These are phyloP conservation scores for Ceratobasidium theobromae DNA, from an alignment of 1,284 basidiomycete species.

Conservation along the genomic window DNA sequence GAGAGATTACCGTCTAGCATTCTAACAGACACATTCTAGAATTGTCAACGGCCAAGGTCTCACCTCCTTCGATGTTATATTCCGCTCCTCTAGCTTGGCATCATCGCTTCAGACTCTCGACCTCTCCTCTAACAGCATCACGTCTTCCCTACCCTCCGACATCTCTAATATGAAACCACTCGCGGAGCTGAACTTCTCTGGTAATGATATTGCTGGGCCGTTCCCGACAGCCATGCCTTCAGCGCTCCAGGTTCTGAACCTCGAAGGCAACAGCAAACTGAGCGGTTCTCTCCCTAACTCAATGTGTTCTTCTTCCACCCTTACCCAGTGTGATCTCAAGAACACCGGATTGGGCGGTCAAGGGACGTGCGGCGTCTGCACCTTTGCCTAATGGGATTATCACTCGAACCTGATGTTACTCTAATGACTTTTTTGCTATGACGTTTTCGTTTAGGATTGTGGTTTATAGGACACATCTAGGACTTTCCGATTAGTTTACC, in stretches of 20 bases:
- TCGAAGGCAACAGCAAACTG: slow-evolving; percentile 42
- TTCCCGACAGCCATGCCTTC: slow-evolving; percentile 42
- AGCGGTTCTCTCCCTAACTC: slow-evolving; percentile 39
- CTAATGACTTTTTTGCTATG: not conserved
- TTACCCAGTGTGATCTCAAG: slow-evolving; percentile 37
- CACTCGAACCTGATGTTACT: not conserved
- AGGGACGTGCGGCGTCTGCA: slow-evolving; percentile 36
- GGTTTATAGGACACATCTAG: not conserved
- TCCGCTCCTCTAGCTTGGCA: slow-evolving; percentile 44
- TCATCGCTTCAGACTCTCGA: slow-evolving; percentile 47
- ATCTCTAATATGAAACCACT: slow-evolving; percentile 41
- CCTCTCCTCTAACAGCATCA: slow-evolving; percentile 44
- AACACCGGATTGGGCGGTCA: slow-evolving; percentile 34
- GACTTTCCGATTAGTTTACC: no score
- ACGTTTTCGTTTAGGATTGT: not conserved
- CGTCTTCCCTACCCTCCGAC: slow-evolving; percentile 41
- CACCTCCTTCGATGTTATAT: slow-evolving; percentile 41
- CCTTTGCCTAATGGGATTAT: not conserved
- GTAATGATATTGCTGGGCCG: slow-evolving; percentile 43
- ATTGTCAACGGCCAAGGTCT: slow-evolving; percentile 45
- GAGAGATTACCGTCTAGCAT: not conserved
- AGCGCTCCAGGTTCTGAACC: slow-evolving; percentile 42
- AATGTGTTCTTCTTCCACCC: slow-evolving; percentile 34
- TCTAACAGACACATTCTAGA: slow-evolving; percentile 37
- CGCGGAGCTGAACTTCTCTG: slow-evolving; percentile 43